A percentile compares a stretch with the other conserved stretches of the same genome.
Conservation (phyloP, 441 rosid species). For the Breynia disticha region DNA sequence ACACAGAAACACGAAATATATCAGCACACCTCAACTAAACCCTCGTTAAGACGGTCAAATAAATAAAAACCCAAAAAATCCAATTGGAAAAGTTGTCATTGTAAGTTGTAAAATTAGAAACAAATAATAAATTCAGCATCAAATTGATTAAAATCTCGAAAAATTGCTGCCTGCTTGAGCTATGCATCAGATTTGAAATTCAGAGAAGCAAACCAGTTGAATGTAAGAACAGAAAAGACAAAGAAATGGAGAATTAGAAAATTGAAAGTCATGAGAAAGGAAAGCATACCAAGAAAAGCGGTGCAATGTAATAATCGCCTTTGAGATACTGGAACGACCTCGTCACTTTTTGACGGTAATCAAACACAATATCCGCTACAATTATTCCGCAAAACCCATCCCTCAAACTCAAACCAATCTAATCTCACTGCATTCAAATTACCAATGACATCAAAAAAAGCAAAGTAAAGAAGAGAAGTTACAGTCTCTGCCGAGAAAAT, state of each 20-base stretch:
- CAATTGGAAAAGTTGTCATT: too few species aligned
- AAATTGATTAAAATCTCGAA: too few species aligned
- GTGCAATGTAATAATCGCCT: slow-evolving; percentile 93
- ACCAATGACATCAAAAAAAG: background rate
- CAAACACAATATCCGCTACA: slow-evolving; percentile 93
- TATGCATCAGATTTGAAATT: too few species aligned
- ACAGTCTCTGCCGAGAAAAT: slow-evolving; percentile 85
- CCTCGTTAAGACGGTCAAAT: too few species aligned
- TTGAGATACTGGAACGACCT: slow-evolving; percentile 82
- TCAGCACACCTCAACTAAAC: too few species aligned
- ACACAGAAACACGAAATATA: too few species aligned
- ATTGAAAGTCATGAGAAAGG: background rate
- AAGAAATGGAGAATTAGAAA: background rate
- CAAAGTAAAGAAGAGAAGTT: slow-evolving; percentile 10
- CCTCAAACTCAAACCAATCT: background rate
- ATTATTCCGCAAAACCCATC: background rate
- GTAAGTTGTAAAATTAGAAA: too few species aligned
- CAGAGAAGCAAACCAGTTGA: too few species aligned
- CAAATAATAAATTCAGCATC: too few species aligned
- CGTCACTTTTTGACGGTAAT: slow-evolving; percentile 81
- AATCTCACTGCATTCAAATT: background rate
- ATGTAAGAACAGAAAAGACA: too few species aligned
- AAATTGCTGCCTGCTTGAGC: too few species aligned
- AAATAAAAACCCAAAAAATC: too few species aligned
- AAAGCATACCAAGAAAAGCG: slow-evolving; percentile 53